These are phyloP conservation scores for Monosporozyma siamensis DNA, from an alignment of 805 yeast genomes.

Conservation along the genomic window DNA sequence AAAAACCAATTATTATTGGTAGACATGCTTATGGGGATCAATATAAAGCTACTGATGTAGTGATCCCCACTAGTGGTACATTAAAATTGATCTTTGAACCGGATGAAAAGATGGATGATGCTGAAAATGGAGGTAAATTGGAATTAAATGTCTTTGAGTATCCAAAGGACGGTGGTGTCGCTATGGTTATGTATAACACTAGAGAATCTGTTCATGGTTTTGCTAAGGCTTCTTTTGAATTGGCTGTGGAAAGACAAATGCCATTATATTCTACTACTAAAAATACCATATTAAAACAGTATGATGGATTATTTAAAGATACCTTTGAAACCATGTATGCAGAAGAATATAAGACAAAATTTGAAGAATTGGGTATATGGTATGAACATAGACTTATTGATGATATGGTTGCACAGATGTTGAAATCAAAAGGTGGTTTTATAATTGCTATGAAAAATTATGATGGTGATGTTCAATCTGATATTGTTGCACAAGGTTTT, in stretches of 20 bases:
- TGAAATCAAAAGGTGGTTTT: conserved; percentile 90
- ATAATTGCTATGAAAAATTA: conserved; percentile 95
- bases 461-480: conserved; percentile 96
- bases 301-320: conserved; percentile 94
- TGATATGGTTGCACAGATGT: conserved; percentile 99
- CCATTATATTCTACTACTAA: conserved; percentile 85
- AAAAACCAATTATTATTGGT: conserved; percentile 90
- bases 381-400: conserved; percentile 94
- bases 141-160: conserved; percentile 37
- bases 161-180: conserved; percentile 61
- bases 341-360: conserved; percentile 52
- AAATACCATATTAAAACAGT: conserved; percentile 86
- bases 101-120: conserved; percentile 32
- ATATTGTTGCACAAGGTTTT: conserved; percentile 95
- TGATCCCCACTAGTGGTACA: conserved; percentile 57
- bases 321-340: conserved; percentile 78
- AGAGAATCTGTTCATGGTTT: conserved; percentile 83
- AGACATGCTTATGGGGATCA: conserved; percentile 98
- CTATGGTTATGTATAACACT: conserved; percentile 91
- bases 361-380: conserved; percentile 81
- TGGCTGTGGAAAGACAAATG: conserved; percentile 70
- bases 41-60: conserved; percentile 83
- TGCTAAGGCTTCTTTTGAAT: conserved; percentile 85
- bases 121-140: conserved; percentile 23
- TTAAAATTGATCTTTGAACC: conserved; percentile 73